Base-by-base conservation (phyloP, 495 filamentous ascomycete species). In the Letharia lupina region DNA sequence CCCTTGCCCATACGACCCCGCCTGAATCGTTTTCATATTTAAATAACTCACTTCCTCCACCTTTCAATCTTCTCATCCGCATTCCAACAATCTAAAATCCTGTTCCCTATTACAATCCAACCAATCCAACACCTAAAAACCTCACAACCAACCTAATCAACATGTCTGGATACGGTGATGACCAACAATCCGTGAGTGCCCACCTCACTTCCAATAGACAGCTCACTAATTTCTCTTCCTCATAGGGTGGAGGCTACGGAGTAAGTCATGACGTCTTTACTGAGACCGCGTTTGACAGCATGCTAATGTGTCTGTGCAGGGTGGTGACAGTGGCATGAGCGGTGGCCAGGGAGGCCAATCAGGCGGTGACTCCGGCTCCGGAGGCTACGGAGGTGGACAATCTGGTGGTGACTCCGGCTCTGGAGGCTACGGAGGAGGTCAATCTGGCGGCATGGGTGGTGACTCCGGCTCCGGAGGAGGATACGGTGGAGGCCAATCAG, bases 91-190 rank as follows among this genome's bases (percentile, higher is more conserved):
- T 9, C 18, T 61, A 15, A 12, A 28, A 23, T 28, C 23, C 23
- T 28, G 60, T 35, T 18, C 13, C n/a, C 18, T 2, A 41, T 39
- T 23, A 28, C 13, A 20, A 48, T 39, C 28, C 45, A n/a, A 15
- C 39, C 13, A 45, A 28, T 28, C 5, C 41, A 3, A 39, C 56
- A 4, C 23, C 3, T 4, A 7, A 61, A 7, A 60, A 47, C 61
- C 8, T 45, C 60, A 31, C 60, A 62, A 20, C 18, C 18, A 40
- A 41, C 15, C 9, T 28, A 71, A 60, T 56, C 60, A 59, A 50
- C 58, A 73, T 73, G 71, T 73, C 71, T 47, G 65, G 66, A 39
- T 70, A 72, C 70, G 67, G 65, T 63, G 61, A 71, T 20, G 61
- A 68, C 57, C 63, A 66, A 10, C 66, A 65, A 60, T 63, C 58